Evolutionary conservation across 164 flowering plant genomes (phyloP), one percentile per base, ranked within the genome.

Genomic region (Aristolochia contorta): DNA sequence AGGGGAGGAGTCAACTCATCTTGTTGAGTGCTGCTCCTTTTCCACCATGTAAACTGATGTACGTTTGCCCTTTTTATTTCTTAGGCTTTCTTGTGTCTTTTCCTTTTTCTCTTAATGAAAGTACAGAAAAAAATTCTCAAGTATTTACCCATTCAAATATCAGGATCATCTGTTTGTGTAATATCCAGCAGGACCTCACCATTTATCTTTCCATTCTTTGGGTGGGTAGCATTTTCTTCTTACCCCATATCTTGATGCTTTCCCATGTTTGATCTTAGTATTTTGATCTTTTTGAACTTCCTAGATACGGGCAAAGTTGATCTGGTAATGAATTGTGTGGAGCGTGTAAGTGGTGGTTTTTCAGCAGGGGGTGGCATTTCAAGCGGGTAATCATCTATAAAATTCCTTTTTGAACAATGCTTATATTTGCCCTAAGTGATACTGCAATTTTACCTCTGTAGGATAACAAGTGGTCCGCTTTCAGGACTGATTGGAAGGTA

Each of bases 361-460:
- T 91, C 97, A 66, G 99, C 96, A 67, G 97, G 99, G 75, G 99
- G 97, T 79, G 99, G 97, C 30, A 85, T 94, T 71, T 94, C 99
- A 54, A 88, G 91, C 75, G 99, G 99, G 99, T 94, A 77, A 56
- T 30, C 32, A 27, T 19, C 20, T 56, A n/a, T 16, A n/a, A 33
- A 10, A 16, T 56, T 12, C 20, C 19, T 24, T n/a, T 56, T 16
- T 56, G 4, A 10, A 1, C 18, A 10, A 16, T 54, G 32, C 4
- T 12, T 32, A 20, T 16, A 16, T 21, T 45, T 19, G 41, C 5
- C 7, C 19, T 27, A 15, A 20, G 19, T 30, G 46, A 14, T 61
- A 30, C 49, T 21, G 16, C 47, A 58, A 7, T 64, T 56, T 58
- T n/a, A 52, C 32, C 32, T 67, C 54, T 82, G 75, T 70, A 93